Evolutionary conservation across 352 stramenopile species (phyloP).

Genomic region (Phytopythium litorale): DNA sequence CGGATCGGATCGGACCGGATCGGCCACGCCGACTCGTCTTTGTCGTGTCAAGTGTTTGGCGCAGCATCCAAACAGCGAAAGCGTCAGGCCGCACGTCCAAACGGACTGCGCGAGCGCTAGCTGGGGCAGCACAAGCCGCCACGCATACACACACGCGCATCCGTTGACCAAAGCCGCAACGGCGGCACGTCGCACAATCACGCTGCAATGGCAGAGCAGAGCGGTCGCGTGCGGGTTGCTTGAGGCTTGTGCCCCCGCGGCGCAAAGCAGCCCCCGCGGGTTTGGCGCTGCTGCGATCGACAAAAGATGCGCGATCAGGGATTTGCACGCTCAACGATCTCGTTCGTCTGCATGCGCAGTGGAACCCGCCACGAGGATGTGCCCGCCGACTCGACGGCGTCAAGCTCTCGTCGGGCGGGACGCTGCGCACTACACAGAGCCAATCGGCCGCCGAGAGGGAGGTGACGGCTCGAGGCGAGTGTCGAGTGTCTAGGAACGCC

Average conservation of each 20-base stretch:
- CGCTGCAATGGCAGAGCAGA: no score
- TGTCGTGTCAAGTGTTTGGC: neutral
- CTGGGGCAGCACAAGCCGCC: no score
- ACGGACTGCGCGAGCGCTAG: no score
- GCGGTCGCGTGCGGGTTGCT: no score
- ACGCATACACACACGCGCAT: neutral
- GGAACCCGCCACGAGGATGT: neutral
- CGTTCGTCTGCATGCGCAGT: neutral
- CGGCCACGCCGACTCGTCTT: neutral
- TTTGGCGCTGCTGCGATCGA: neutral
- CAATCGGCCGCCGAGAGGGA: no score
- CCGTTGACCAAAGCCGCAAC: neutral
- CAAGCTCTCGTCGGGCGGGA: no score
- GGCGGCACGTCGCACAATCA: no score
- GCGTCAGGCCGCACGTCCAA: neutral
- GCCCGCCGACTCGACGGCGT: neutral
- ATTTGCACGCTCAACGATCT: conserved; percentile 3
- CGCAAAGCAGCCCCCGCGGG: neutral
- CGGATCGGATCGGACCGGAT: neutral
- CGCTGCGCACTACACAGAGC: no score
- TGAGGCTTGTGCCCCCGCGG: neutral
- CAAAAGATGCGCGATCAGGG: conserved; percentile 1
- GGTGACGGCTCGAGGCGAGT: no score
- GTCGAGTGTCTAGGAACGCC: no score
- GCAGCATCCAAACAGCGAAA: neutral